Conservation (phyloP, 768 basidiomycete genomes). For the Kwoniella botswanensis region DNA sequence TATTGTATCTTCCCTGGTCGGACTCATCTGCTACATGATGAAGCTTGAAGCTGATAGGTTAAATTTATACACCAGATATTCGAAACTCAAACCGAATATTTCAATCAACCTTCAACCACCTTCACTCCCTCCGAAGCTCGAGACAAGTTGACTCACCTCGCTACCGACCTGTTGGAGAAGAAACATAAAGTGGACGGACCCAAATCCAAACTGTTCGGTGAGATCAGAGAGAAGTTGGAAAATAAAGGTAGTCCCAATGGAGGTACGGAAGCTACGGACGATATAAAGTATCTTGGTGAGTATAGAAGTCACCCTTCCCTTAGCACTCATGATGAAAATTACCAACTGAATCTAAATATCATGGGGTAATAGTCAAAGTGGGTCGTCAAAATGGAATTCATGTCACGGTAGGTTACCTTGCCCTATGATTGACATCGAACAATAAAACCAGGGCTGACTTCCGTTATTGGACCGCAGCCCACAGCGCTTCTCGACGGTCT, state of each 20-base stretch:
- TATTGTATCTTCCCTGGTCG: not conserved
- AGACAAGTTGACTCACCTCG: slow-evolving; percentile 66
- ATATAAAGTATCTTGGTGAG: slow-evolving; percentile 86
- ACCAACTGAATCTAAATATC: not conserved
- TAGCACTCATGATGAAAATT: not conserved
- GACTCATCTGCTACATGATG: not conserved
- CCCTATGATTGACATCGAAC: slow-evolving; percentile 49
- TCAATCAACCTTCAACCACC: slow-evolving; percentile 72
- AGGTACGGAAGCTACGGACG: slow-evolving; percentile 79
- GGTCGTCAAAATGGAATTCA: slow-evolving; percentile 90
- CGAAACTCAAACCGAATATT: slow-evolving; percentile 76
- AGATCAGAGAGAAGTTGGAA: slow-evolving; percentile 69
- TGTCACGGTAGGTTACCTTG: slow-evolving; percentile 72
- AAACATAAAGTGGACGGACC: slow-evolving; percentile 63
- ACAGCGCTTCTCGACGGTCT: slow-evolving; percentile 56
- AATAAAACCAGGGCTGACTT: slow-evolving; percentile 60
- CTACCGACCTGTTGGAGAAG: slow-evolving; percentile 39
- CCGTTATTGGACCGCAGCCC: slow-evolving; percentile 58
- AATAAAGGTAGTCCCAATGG: slow-evolving; percentile 73
- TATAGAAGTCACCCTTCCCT: slow-evolving; percentile 13
- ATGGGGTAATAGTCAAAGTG: slow-evolving; percentile 71
- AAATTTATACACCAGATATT: slow-evolving; percentile 65
- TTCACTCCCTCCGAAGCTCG: slow-evolving; percentile 75
- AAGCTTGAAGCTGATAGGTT: not conserved
- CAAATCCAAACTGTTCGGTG: slow-evolving; percentile 63